phyloP scores from a whole-genome alignment of 306 rosid species.

The Phaseolus lunatus region DNA sequence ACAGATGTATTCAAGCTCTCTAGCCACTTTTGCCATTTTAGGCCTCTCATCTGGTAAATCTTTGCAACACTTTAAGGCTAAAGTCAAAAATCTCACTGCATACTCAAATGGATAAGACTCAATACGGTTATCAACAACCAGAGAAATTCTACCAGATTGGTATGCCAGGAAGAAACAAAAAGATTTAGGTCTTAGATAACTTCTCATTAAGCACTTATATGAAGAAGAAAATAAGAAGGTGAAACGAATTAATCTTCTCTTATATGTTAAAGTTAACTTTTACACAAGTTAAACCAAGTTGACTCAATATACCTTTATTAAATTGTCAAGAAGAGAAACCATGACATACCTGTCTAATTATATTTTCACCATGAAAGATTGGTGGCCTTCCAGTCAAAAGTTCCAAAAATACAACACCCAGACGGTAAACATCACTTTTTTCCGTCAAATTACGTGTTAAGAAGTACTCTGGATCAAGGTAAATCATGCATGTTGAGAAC shows the following conservation, averaged over 20 bases:
- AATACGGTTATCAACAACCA: conserved; percentile 66
- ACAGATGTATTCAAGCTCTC: conserved; percentile 77
- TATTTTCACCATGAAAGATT: conserved; percentile 87
- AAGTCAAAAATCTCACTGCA: conserved; percentile 58
- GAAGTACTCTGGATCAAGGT: conserved; percentile 94
- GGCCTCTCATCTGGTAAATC: conserved; percentile 80
- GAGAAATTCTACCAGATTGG: conserved; percentile 63
- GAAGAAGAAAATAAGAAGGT: neutral
- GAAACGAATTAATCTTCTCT: too few relatives aligned
- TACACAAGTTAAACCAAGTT: too few relatives aligned
- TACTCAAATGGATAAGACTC: conserved; percentile 73
- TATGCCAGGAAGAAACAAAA: conserved; percentile 36
- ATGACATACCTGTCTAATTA: conserved; percentile 81
- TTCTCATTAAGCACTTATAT: too few relatives aligned
- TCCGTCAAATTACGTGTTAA: conserved; percentile 81
- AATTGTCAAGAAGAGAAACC: conserved; percentile 1
- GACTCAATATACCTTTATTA: too few relatives aligned
- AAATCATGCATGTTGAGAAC: conserved; percentile 65
- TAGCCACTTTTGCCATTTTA: conserved; percentile 79
- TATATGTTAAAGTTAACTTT: too few relatives aligned
- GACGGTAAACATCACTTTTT: conserved; percentile 55
- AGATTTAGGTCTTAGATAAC: neutral
- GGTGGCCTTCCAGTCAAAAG: conserved; percentile 85
- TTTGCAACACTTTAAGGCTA: conserved; percentile 82
- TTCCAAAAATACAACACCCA: conserved; percentile 91